Percentiles rank a stretch among this genome's conserved stretches.
These are phyloP conservation scores for Clathrospora elynae DNA, from an alignment of 2,329 filamentous ascomycete species.

Conservation along the genomic window DNA sequence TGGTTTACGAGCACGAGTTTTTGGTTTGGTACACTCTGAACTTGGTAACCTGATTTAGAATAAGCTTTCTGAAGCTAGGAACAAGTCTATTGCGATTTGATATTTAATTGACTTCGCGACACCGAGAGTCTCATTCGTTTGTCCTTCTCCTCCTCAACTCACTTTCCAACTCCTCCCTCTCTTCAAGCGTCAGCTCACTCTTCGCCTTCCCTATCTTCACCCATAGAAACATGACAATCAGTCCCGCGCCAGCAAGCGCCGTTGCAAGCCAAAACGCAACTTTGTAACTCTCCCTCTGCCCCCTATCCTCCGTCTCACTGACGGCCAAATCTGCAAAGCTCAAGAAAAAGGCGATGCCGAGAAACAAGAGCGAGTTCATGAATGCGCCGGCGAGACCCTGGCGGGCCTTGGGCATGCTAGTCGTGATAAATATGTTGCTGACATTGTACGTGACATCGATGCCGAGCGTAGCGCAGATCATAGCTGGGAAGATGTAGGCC, in stretches of 20 bases:
- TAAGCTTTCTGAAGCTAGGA: too few species aligned
- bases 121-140: constrained; percentile 10
- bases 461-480: constrained; percentile 51
- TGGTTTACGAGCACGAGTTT: too few species aligned
- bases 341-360: constrained; percentile 46
- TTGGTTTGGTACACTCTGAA: too few species aligned
- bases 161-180: constrained; percentile 37
- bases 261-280: constrained; percentile 47
- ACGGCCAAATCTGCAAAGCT: constrained; percentile 46
- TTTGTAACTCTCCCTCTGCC: constrained; percentile 43
- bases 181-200: constrained; percentile 44
- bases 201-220: constrained; percentile 46
- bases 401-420: constrained; percentile 39
- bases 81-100: too few species aligned
- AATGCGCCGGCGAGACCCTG: constrained; percentile 47
- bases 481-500: constrained; percentile 49
- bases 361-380: constrained; percentile 45
- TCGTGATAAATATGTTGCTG: constrained; percentile 48
- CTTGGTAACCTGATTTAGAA: too few species aligned
- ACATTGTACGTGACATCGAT: constrained; percentile 49
- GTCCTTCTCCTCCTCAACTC: constrained; percentile 33
- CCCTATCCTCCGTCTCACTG: constrained; percentile 38
- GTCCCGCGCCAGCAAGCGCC: constrained; percentile 31
- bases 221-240: constrained; percentile 45
- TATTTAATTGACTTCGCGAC: too few species aligned